phyloP scores from a whole-genome alignment of 1,139 yeast species.

The Entelexis paramagnoliae region DNA sequence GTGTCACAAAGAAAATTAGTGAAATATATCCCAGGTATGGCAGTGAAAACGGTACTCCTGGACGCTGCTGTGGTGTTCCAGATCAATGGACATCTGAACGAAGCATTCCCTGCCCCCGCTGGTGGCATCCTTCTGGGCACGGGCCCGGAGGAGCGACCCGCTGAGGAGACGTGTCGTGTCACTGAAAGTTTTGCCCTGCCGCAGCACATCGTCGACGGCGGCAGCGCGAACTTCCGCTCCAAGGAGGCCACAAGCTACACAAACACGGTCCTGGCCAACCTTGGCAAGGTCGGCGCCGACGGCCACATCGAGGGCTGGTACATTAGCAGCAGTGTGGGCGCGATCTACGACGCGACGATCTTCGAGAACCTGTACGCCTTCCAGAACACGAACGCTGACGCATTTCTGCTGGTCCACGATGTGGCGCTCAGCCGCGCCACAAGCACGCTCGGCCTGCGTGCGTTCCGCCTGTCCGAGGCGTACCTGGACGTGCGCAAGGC shows the following conservation, averaged over 20 bases:
- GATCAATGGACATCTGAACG: slow-evolving; percentile 63
- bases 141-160: slow-evolving; percentile 17
- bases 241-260: slow-evolving; percentile 61
- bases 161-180: slow-evolving; percentile 37
- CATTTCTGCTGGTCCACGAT: slow-evolving; percentile 63
- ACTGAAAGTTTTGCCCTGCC: slow-evolving; percentile 63
- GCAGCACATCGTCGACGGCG: slow-evolving; percentile 35
- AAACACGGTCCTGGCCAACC: slow-evolving; percentile 53
- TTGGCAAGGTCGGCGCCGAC: slow-evolving; percentile 57
- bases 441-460: slow-evolving; percentile 45
- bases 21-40: slow-evolving; percentile 3
- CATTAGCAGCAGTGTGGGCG: slow-evolving; percentile 59
- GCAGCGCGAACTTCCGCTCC: slow-evolving; percentile 35
- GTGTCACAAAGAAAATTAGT: not conserved
- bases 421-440: slow-evolving; percentile 45
- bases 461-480: slow-evolving; percentile 55
- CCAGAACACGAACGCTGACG: slow-evolving; percentile 52
- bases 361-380: slow-evolving; percentile 59
- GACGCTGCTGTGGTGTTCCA: slow-evolving; percentile 49
- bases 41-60: slow-evolving; percentile 25
- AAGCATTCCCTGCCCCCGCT: slow-evolving; percentile 53
- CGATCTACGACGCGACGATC: slow-evolving; percentile 53
- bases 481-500: slow-evolving; percentile 47
- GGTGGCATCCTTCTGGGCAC: slow-evolving; percentile 74
- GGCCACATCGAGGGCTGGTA: slow-evolving; percentile 78